Conservation (phyloP, 2,329 filamentous ascomycete species). For the Fusarium denticulatum region DNA sequence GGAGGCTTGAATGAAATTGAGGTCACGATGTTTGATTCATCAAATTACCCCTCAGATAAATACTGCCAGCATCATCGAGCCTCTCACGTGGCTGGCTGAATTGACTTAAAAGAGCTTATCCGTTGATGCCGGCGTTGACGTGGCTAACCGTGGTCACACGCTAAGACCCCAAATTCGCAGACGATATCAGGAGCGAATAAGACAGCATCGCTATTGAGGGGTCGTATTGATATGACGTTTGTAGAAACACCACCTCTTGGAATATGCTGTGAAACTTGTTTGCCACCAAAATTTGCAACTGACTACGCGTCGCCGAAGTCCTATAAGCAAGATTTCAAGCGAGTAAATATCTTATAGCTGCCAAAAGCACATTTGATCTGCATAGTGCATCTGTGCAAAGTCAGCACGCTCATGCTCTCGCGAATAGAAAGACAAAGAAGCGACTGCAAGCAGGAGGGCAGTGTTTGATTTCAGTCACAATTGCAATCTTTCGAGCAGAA, state of each 20-base stretch:
- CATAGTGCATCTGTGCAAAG: neutral
- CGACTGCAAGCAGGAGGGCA: neutral
- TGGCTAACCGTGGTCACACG: neutral
- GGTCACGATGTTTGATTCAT: neutral
- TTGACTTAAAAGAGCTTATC: neutral
- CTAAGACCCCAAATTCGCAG: neutral
- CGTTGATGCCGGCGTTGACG: neutral
- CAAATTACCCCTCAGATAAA: conserved; percentile 10
- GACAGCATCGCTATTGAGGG: conserved; percentile 14
- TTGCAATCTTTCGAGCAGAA: neutral
- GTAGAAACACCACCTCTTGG: neutral
- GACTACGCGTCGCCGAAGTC: neutral
- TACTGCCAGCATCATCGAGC: neutral
- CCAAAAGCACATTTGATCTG: neutral
- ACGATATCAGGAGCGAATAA: conserved; percentile 10
- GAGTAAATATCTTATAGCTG: neutral
- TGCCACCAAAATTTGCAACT: neutral
- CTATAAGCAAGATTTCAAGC: neutral
- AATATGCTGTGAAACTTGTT: neutral
- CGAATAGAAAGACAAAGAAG: neutral
- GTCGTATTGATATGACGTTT: conserved; percentile 1
- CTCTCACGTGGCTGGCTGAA: conserved; percentile 12
- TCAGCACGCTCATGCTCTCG: neutral
- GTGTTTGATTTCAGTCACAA: neutral
- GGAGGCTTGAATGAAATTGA: neutral